Percentiles rank a stretch among this genome's conserved stretches.
Evolutionary conservation across 108 stramenopile species (phyloP).

Genomic region (Cyclotella cryptica): DNA sequence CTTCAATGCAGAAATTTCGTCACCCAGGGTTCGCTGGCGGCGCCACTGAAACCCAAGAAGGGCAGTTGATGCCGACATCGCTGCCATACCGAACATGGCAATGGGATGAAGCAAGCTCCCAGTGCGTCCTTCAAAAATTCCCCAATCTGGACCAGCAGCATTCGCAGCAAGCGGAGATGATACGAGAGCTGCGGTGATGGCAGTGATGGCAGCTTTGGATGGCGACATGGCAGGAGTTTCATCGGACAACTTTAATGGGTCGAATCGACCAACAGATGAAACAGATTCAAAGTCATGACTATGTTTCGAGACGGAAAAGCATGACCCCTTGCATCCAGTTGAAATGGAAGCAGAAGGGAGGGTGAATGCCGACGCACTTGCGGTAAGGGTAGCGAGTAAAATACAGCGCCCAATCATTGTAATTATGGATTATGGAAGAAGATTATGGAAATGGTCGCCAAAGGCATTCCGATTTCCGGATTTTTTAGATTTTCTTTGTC

Average conservation of each 20-base stretch:
- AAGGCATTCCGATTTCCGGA: too few species aligned
- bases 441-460: too few species aligned
- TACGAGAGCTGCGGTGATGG: slow-evolving; percentile 27
- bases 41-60: slow-evolving; percentile 94
- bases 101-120: slow-evolving; percentile 90
- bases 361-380: slow-evolving; percentile 28
- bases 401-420: slow-evolving; percentile 16
- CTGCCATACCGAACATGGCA: slow-evolving; percentile 80
- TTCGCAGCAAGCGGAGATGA: slow-evolving; percentile 34
- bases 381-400: slow-evolving; percentile 22
- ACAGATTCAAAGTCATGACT: slow-evolving; percentile 14
- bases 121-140: slow-evolving; percentile 82
- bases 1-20: slow-evolving; percentile 81
- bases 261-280: slow-evolving; percentile 6
- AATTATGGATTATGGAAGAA: not conserved
- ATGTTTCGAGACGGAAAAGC: slow-evolving; percentile 8
- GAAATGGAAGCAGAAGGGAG: slow-evolving; percentile 5
- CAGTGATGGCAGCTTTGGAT: not conserved
- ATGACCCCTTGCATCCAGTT: not conserved
- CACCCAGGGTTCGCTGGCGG: slow-evolving; percentile 89
- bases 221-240: slow-evolving; percentile 4
- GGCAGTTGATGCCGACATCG: slow-evolving; percentile 79
- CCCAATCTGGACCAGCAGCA: slow-evolving; percentile 67
- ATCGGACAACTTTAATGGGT: slow-evolving; percentile 28
- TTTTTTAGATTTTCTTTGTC: too few species aligned